Conservation (phyloP, 495 filamentous ascomycete genomes). For the Aspergillus asperescens region DNA sequence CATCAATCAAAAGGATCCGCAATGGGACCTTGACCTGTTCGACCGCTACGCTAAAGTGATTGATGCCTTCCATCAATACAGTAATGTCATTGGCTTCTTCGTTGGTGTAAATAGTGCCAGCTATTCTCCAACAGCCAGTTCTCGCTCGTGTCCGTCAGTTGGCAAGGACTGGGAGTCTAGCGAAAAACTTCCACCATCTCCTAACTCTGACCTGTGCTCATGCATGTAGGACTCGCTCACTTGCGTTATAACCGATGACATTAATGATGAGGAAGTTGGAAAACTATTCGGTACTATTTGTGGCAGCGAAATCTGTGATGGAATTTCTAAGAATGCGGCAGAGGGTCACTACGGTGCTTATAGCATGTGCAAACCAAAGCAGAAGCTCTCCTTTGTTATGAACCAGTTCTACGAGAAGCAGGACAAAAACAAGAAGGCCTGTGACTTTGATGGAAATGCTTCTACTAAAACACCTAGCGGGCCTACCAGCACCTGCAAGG, state of each 20-base stretch:
- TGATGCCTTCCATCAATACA: conserved; percentile 71
- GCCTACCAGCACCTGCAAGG: conserved; percentile 48
- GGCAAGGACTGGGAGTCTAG: too few relatives aligned
- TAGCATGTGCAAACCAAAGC: conserved; percentile 73
- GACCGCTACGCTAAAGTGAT: conserved; percentile 77
- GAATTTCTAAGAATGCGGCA: conserved; percentile 64
- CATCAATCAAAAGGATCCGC: conserved; percentile 73
- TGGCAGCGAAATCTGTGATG: conserved; percentile 58
- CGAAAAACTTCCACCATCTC: conserved; percentile 84
- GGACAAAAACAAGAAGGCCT: conserved; percentile 50
- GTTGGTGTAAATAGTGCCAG: too few relatives aligned
- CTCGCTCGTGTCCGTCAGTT: too few relatives aligned
- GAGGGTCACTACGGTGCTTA: conserved; percentile 81
- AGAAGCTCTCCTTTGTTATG: conserved; percentile 77
- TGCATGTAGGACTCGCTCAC: conserved; percentile 72
- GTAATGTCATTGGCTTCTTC: conserved; percentile 92
- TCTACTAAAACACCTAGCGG: conserved; percentile 43
- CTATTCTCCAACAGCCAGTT: too few relatives aligned
- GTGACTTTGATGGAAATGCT: conserved; percentile 70
- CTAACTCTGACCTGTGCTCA: conserved; percentile 65
- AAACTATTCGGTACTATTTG: conserved; percentile 73
- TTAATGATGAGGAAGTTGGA: conserved; percentile 50
- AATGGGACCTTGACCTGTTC: conserved; percentile 72
- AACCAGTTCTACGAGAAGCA: conserved; percentile 75
- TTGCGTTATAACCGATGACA: conserved; percentile 64